phyloP scores from a whole-genome alignment of 2,329 filamentous ascomycete species.

The Aspergillus pseudoterreus region DNA sequence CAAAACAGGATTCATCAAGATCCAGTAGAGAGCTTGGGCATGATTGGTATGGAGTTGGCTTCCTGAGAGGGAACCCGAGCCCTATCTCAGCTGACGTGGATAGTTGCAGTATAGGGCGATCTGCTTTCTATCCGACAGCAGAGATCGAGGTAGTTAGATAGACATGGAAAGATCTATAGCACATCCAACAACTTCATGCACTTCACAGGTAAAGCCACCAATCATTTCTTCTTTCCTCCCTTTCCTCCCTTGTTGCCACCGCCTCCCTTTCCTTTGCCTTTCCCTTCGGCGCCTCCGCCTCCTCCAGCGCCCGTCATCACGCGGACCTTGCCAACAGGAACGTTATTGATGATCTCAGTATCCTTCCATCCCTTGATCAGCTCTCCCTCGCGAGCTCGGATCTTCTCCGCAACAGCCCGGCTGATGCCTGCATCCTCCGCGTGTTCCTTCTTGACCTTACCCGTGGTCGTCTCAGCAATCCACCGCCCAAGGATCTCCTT shows the following conservation, averaged over 20 bases:
- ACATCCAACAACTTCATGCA: neutral
- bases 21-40: too few species aligned
- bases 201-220: neutral
- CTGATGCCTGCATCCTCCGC: constrained; percentile 54
- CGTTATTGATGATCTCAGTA: constrained; percentile 73
- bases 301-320: constrained; percentile 66
- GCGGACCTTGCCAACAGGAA: constrained; percentile 76
- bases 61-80: too few species aligned
- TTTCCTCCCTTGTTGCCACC: constrained; percentile 28
- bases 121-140: too few species aligned
- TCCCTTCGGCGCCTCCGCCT: constrained; percentile 32
- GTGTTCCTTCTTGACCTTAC: constrained; percentile 47
- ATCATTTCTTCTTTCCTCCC: constrained; percentile 40
- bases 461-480: constrained; percentile 58
- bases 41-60: too few species aligned
- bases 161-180: too few species aligned
- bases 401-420: constrained; percentile 63
- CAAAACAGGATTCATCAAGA: neutral
- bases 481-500: constrained; percentile 84
- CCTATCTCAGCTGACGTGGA: too few species aligned
- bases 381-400: constrained; percentile 85
- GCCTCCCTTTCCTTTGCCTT: constrained; percentile 34
- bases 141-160: too few species aligned
- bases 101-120: too few species aligned
- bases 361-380: constrained; percentile 76